phyloP scores from a whole-genome alignment of 2,329 filamentous ascomycete genomes.

The Uncinocarpus reesii region DNA sequence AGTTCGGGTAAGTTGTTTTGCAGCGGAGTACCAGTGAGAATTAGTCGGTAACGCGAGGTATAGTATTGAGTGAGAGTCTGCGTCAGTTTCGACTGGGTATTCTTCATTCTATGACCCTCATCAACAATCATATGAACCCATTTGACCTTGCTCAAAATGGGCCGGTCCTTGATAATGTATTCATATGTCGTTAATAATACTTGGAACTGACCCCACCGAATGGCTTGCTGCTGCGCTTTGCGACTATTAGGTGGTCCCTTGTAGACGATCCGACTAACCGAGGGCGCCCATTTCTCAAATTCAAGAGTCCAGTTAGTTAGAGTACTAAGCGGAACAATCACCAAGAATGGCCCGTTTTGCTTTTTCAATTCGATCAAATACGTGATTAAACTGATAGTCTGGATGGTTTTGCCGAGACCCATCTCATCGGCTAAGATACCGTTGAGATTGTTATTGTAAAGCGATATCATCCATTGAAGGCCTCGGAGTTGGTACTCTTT shows the following conservation, averaged over 20 bases:
- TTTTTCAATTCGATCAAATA: slow-evolving; percentile 94
- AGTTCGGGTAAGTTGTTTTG: slow-evolving; percentile 95
- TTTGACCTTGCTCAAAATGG: slow-evolving; percentile 93
- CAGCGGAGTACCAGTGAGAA: slow-evolving; percentile 90
- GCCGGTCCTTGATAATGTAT: slow-evolving; percentile 98
- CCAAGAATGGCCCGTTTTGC: slow-evolving; percentile 82
- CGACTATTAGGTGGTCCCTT: slow-evolving; percentile 84
- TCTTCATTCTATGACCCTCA: slow-evolving; percentile 99
- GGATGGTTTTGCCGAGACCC: slow-evolving; percentile 99
- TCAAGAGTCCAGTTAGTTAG: slow-evolving; percentile 98
- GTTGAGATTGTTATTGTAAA: slow-evolving; percentile 99
- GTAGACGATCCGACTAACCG: slow-evolving; percentile 79
- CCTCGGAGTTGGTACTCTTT: slow-evolving; percentile 99
- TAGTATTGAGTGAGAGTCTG: slow-evolving; percentile 94
- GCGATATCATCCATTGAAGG: slow-evolving; percentile 97
- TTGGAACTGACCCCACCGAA: slow-evolving; percentile 90
- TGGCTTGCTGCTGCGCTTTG: slow-evolving; percentile 85
- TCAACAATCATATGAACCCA: slow-evolving; percentile 99
- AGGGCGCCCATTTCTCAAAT: slow-evolving; percentile 97
- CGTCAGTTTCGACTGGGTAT: slow-evolving; percentile 88
- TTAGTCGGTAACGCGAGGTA: slow-evolving; percentile 84
- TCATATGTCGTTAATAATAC: slow-evolving; percentile 96
- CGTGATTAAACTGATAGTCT: slow-evolving; percentile 94
- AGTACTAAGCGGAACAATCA: slow-evolving; percentile 93
- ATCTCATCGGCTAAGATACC: slow-evolving; percentile 98